Base-by-base conservation (phyloP, 805 yeast species). In the Cyberlindnera maclurae region DNA sequence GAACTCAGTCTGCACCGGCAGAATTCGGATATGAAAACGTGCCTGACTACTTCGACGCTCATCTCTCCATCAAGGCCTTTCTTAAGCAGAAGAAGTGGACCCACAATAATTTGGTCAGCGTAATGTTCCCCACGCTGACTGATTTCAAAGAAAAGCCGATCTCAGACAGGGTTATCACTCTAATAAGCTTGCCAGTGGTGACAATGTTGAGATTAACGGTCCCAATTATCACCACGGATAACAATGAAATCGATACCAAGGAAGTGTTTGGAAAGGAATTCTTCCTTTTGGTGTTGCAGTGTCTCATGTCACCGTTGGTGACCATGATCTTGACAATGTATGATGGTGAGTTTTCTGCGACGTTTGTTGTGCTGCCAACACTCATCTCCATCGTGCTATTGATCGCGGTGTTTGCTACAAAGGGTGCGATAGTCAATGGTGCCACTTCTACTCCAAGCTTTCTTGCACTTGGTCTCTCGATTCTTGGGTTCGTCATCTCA, bases 401-500 rank as follows among this genome's bases (percentile, higher is more conserved):
- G n/a, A 13, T 10, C 12, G 13, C 29, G 15, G 38, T 36, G 11
- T 26, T 44, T 17, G 5, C 15, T 4, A 36, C 29, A 24, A 38
- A 29, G 31, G 28, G n/a, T 1, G 20, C 26, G 12, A n/a, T 29
- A 22, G 13, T 15, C 11, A 32, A 26, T 12, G 29, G 37, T 18
- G 13, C 42, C n/a, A 29, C 31, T 12, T 16, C 38, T 2, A 9
- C 31, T 7, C 24, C 16, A n/a, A 28, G 15, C 3, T 24, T 2
- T 26, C 34, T 3, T 16, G 31, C n/a, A 24, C 39, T 13, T 31
- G 41, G 9, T 3, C 39, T 20, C 12, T 42, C 85, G 0, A 42
- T 68, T 1, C 15, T 70, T 3, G 96, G 96, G 1, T 90, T 90
- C 51, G 42, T 72, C 1, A 62, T 79, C 12, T 71, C 94, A 3